Base-by-base conservation (phyloP, 768 basidiomycete genomes). In the Suillus clintonianus region DNA sequence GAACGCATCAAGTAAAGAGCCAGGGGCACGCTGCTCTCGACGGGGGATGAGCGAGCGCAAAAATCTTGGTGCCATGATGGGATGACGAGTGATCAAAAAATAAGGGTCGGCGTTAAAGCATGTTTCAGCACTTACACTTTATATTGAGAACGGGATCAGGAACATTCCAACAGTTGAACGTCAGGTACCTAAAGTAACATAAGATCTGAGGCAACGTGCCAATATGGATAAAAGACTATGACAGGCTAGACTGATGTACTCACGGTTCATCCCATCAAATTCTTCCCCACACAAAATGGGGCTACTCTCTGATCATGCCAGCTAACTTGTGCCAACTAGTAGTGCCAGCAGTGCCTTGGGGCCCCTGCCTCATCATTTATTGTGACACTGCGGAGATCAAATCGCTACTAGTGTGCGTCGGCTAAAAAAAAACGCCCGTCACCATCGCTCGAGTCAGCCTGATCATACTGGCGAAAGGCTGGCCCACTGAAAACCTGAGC, bases 51-150 rank as follows among this genome's bases (percentile, higher is more conserved):
- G 72, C 74, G 79, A 86, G 63, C 67, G 72, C 27, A 85, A 61
- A 66, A 87, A 87, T 70, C 78, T 79, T 6, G 84, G 85, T 32
- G 81, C 79, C 83, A 85, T 85, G 39, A 24, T 11, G 22, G 10
- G 30, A 32, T 24, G 22, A 17, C 1, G n/a, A 39, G 32, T 11
- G 50, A 10, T 13, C 30, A 7, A 61, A 17, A 4, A 32, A 15
- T n/a, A 5, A 8, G 24, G 24, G 30, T 32, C 19, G 2, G 22
- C 17, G 24, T 39, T 19, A 57, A 17, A 24, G 17, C 27, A 36
- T 42, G 24, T 17, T 17, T 27, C 24, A 24, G 14, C 0, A 27
- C 22, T 13, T 27, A 27, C 4, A 47, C 48, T 48, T 48, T 57
- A 57, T 57, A 57, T 19, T 27, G 37, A 24, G 39, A 41, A 27